These are phyloP conservation scores for Xylaria castorea DNA, from an alignment of 495 filamentous ascomycete genomes.

Conservation along the genomic window DNA sequence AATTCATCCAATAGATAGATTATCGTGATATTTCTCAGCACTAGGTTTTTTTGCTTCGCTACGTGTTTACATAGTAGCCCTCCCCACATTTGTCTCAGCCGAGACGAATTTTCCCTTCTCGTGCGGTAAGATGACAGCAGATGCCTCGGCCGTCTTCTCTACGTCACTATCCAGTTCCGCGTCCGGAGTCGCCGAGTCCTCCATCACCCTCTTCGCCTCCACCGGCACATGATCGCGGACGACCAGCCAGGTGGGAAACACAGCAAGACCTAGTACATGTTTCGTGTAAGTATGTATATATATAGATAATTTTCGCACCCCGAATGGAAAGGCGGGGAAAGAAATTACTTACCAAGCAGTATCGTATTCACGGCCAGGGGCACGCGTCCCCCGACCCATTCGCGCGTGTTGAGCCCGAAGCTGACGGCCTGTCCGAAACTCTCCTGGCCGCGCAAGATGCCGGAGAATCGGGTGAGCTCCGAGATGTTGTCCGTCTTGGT, in stretches of 20 bases:
- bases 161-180: slow-evolving; percentile 20
- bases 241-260: slow-evolving; percentile 36
- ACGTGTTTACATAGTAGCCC: neutral
- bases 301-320: too few relatives aligned
- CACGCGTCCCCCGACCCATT: slow-evolving; percentile 57
- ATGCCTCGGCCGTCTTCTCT: slow-evolving; percentile 11
- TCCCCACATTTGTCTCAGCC: neutral
- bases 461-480: slow-evolving; percentile 40
- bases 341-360: slow-evolving; percentile 45
- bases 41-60: neutral
- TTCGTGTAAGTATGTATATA: neutral
- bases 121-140: neutral
- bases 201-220: neutral
- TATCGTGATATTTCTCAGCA: neutral
- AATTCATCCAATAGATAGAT: neutral
- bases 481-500: slow-evolving; percentile 40
- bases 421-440: slow-evolving; percentile 29
- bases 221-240: slow-evolving; percentile 32
- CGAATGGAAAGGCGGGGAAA: too few relatives aligned
- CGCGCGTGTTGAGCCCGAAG: slow-evolving; percentile 40
- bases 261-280: slow-evolving; percentile 29
- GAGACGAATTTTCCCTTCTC: slow-evolving; percentile 10
- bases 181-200: neutral
- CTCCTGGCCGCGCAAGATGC: slow-evolving; percentile 41
- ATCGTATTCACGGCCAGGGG: slow-evolving; percentile 59